These are phyloP conservation scores for Endotrypanum monterogeii DNA, from an alignment of 208 protist genomes.

Conservation along the genomic window DNA sequence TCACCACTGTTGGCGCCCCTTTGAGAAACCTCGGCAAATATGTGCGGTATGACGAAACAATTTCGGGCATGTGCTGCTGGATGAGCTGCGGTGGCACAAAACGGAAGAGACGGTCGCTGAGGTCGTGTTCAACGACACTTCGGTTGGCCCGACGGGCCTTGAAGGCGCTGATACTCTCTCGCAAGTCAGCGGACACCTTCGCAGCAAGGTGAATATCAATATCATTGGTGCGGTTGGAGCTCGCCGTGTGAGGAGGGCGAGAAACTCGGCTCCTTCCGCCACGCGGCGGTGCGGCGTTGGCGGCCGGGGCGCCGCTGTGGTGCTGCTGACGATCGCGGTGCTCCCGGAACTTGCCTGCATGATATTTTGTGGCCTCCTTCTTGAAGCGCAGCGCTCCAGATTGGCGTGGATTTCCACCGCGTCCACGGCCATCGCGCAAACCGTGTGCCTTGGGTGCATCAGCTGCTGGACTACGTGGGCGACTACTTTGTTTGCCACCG, in stretches of 20 bases:
- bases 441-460: neutral
- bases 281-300: neutral
- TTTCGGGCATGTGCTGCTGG: conserved; percentile 71
- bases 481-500: neutral
- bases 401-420: conserved; percentile 9
- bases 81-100: conserved; percentile 81
- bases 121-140: conserved; percentile 51
- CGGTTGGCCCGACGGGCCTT: conserved; percentile 44
- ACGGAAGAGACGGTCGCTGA: conserved; percentile 66
- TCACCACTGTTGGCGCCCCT: conserved; percentile 50
- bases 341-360: conserved; percentile 56
- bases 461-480: neutral
- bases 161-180: conserved; percentile 66
- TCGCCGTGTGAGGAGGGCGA: neutral
- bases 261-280: neutral
- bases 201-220: conserved; percentile 82
- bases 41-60: conserved; percentile 61
- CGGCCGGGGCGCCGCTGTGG: neutral
- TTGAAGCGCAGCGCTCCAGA: conserved; percentile 38
- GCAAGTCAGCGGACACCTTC: conserved; percentile 72
- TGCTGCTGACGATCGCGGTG: conserved; percentile 32
- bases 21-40: conserved; percentile 79
- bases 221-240: conserved; percentile 57
- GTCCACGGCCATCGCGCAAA: too few species aligned
- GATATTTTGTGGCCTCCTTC: conserved; percentile 60